Evolutionary conservation across 2,329 filamentous ascomycete species (phyloP).

Genomic region (Fusarium staphyleae): DNA sequence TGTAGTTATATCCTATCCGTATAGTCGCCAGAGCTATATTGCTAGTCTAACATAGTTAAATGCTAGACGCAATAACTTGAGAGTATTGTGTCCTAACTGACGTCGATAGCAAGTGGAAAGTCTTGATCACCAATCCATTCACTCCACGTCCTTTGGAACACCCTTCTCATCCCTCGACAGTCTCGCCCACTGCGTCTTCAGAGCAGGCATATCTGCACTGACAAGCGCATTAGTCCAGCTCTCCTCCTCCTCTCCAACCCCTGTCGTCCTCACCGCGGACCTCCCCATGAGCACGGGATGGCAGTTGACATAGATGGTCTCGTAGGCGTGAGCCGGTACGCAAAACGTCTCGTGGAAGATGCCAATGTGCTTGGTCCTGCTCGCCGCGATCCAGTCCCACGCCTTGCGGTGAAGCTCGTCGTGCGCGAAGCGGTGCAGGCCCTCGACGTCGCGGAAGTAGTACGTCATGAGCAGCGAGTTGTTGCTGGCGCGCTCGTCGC

Average conservation of each 20-base stretch:
- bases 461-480: constrained; percentile 54
- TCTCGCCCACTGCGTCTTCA: constrained; percentile 48
- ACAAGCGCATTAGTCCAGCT: constrained; percentile 48
- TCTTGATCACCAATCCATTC: neutral
- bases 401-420: constrained; percentile 54
- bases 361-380: constrained; percentile 50
- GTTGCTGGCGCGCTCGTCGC: constrained; percentile 47
- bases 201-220: constrained; percentile 39
- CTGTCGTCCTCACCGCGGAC: constrained; percentile 36
- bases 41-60: too few species aligned
- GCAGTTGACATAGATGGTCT: constrained; percentile 59
- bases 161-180: constrained; percentile 41
- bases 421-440: constrained; percentile 61
- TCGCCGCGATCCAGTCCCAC: constrained; percentile 58
- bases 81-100: too few species aligned
- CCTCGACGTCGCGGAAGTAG: constrained; percentile 60
- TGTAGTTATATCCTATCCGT: too few species aligned
- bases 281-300: constrained; percentile 48
- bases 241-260: constrained; percentile 26
- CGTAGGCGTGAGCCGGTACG: constrained; percentile 54
- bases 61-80: too few species aligned
- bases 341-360: constrained; percentile 64
- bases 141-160: constrained; percentile 14
- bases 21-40: too few species aligned
- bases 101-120: neutral